Base-by-base conservation (phyloP, 2,329 filamentous ascomycete species). In the Phaeoacremonium minimum region DNA sequence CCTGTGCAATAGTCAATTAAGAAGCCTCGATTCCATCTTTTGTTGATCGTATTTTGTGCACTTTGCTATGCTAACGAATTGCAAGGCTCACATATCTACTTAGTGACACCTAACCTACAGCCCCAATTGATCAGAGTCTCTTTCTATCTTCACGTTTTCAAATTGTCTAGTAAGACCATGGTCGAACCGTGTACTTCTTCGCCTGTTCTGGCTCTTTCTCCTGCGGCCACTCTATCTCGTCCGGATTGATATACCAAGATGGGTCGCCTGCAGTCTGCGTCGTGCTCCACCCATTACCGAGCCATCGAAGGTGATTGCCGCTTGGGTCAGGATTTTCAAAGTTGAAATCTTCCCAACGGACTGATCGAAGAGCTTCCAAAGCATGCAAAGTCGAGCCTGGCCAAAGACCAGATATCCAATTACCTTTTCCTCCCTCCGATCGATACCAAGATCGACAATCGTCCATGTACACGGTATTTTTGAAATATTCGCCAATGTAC, bases 1-100 rank as follows among this genome's bases (percentile, higher is more conserved):
- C 55, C 60, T 79, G 74, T 79, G 73, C 72, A 70, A 70, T 79
- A 79, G 73, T 73, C 66, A 65, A 73, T 65, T 58, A 56, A 68
- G 65, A 40, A 49, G 28, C 12, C 15, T 38, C 22, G 28, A 33
- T n/a, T n/a, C n/a, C n/a, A n/a, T n/a, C n/a, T n/a, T n/a, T n/a
- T n/a, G n/a, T n/a, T n/a, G n/a, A n/a, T n/a, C n/a, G n/a, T n/a
- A n/a, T n/a, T n/a, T n/a, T n/a, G n/a, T n/a, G n/a, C n/a, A n/a
- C n/a, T n/a, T n/a, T n/a, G n/a, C n/a, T n/a, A n/a, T n/a, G n/a
- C n/a, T n/a, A n/a, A n/a, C n/a, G n/a, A n/a, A n/a, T n/a, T n/a
- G n/a, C n/a, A n/a, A n/a, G n/a, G n/a, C n/a, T n/a, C n/a, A n/a
- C n/a, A n/a, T n/a, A n/a, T n/a, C n/a, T n/a, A n/a, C n/a, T n/a